phyloP scores from a whole-genome alignment of 228 moss, liverwort and hornwort species.

The Sphagnum magellanicum region DNA sequence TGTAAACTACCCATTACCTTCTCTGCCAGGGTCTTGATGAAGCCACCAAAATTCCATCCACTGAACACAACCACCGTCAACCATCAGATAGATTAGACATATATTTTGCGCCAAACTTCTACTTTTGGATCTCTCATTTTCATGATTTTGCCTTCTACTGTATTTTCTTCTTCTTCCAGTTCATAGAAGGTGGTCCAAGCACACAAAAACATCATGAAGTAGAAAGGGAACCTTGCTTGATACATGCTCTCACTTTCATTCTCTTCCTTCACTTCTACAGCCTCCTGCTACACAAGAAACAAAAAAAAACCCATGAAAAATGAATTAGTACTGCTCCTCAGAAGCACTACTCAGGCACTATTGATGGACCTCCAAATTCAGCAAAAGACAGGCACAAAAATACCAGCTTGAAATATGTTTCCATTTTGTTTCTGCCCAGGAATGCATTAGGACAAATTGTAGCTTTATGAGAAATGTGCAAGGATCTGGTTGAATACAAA shows the following conservation, averaged over 20 bases:
- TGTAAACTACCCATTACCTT: slow-evolving; percentile 26
- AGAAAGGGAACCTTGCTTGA: slow-evolving; percentile 27
- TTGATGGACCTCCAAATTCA: too few species aligned
- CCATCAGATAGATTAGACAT: not conserved
- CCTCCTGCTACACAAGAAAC: slow-evolving; percentile 24
- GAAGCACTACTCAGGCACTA: too few species aligned
- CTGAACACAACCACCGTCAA: slow-evolving; percentile 16
- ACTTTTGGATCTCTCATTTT: too few species aligned
- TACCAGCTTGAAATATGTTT: too few species aligned
- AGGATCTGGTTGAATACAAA: too few species aligned
- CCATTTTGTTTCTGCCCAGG: too few species aligned
- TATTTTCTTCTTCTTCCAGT: not conserved
- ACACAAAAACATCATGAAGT: not conserved
- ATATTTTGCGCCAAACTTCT: too few species aligned
- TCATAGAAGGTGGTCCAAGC: not conserved
- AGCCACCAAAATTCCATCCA: slow-evolving; percentile 84
- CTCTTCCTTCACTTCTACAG: slow-evolving; percentile 30
- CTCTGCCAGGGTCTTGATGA: slow-evolving; percentile 78
- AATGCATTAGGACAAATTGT: too few species aligned
- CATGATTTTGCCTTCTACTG: not conserved
- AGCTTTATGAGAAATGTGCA: too few species aligned
- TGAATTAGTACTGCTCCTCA: too few species aligned
- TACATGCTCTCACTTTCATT: slow-evolving; percentile 33
- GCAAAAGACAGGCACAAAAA: too few species aligned
- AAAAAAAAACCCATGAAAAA: too few species aligned